Base-by-base conservation (phyloP, 768 basidiomycete genomes). In the Pulveroboletus sp. region DNA sequence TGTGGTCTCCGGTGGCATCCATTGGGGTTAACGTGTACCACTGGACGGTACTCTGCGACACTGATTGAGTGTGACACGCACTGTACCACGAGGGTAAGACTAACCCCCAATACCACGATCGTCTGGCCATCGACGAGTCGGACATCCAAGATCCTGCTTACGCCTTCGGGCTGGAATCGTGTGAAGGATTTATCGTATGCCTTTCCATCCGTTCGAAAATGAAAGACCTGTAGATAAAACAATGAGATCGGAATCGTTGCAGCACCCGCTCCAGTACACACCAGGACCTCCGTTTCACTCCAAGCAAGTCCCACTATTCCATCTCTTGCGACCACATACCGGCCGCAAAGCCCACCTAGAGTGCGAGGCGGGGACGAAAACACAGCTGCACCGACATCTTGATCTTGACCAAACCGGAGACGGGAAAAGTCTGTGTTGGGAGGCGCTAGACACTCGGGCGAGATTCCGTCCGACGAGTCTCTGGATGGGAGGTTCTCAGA, bases 251-350 rank as follows among this genome's bases (percentile, higher is more conserved):
- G 9, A n/a, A 5, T 5, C 10, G 24, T 45, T 13, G 2, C 26
- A n/a, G 1, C 3, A 26, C 1, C 11, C 4, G 26, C 17, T 32
- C 31, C 12, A 17, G 13, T 22, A 55, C 65, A 22, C 24, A 68
- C 66, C 57, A 47, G 16, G 40, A 67, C 44, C 19, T 73, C 70
- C 11, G 66, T 39, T 23, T 73, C 66, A 5, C 77, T 72, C 82
- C 82, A 83, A 13, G 67, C 68, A 19, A 81, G 47, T 1, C 73
- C 77, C 19, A 70, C 57, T 8, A 78, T 50, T 17, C 54, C 67
- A 35, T 62, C 67, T 19, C 50, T 57, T 13, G 54, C 43, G 8
- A 61, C 51, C 23, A 45, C 47, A 47, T 67, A 67, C 34, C 48
- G 55, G 43, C 52, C 40, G 14, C 53, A 49, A 32, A 65, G 35